Percentiles rank a stretch among this genome's conserved stretches.
Conservation (phyloP, 2,329 filamentous ascomycete species). For the Epichloe festucae region DNA sequence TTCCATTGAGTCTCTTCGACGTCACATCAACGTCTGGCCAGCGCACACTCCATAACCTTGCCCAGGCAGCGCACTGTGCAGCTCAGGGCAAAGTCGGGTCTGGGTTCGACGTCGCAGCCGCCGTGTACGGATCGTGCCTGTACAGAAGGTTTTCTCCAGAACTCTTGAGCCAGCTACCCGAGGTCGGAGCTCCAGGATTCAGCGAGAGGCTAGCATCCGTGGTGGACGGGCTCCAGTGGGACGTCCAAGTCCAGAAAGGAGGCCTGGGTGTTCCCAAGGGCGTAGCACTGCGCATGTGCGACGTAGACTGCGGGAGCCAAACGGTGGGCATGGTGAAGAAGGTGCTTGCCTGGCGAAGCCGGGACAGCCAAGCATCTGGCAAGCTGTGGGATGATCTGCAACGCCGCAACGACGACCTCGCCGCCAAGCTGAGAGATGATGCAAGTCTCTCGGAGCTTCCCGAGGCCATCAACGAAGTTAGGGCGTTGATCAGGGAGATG, state of each 20-base stretch:
- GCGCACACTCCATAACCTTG: slow-evolving; percentile 72
- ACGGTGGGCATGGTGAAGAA: slow-evolving; percentile 94
- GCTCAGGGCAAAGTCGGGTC: slow-evolving; percentile 95
- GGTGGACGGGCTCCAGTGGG: slow-evolving; percentile 62
- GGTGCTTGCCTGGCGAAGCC: slow-evolving; percentile 68
- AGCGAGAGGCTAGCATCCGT: slow-evolving; percentile 47
- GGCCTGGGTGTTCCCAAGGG: slow-evolving; percentile 59
- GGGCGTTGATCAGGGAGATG: slow-evolving; percentile 62
- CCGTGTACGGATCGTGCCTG: slow-evolving; percentile 80
- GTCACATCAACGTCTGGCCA: slow-evolving; percentile 40
- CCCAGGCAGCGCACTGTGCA: slow-evolving; percentile 86
- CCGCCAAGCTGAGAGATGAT: slow-evolving; percentile 44
- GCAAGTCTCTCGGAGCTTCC: slow-evolving; percentile 30
- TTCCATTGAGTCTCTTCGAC: slow-evolving; percentile 44
- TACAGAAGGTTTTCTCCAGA: slow-evolving; percentile 87
- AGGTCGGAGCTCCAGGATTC: slow-evolving; percentile 55
- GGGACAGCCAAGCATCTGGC: slow-evolving; percentile 50
- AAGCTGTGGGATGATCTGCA: slow-evolving; percentile 67
- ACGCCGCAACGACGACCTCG: slow-evolving; percentile 57
- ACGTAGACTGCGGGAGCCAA: slow-evolving; percentile 87
- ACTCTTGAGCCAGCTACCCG: slow-evolving; percentile 54
- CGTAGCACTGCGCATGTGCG: slow-evolving; percentile 77
- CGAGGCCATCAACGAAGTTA: slow-evolving; percentile 36
- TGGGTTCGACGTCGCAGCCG: slow-evolving; percentile 88
- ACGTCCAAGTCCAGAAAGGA: slow-evolving; percentile 61